phyloP scores from a whole-genome alignment of 2,329 filamentous ascomycete genomes.

The Aspergillus flavus region DNA sequence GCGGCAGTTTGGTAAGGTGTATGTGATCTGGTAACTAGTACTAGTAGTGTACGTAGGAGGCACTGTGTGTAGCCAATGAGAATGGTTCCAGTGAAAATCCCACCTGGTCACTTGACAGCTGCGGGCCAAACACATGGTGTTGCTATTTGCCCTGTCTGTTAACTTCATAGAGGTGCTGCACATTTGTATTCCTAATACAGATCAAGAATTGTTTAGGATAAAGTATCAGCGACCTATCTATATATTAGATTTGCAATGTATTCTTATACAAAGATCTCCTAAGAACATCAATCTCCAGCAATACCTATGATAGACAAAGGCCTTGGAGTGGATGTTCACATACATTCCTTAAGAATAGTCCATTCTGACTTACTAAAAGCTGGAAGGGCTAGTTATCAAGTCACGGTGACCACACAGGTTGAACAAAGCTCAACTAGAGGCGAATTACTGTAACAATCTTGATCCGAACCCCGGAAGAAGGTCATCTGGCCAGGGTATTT shows the following conservation, averaged over 20 bases:
- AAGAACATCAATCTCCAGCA: neutral
- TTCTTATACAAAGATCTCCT: neutral
- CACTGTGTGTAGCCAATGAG: conserved; percentile 28
- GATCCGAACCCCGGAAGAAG: conserved; percentile 13
- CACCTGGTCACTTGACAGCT: conserved; percentile 43
- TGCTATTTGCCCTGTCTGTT: conserved; percentile 9
- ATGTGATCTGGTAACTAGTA: conserved; percentile 14
- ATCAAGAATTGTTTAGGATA: neutral
- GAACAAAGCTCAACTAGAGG: neutral
- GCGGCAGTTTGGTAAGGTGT: conserved; percentile 8
- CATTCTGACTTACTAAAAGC: neutral
- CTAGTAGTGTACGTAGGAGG: conserved; percentile 13
- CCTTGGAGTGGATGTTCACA: neutral
- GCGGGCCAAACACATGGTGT: conserved; percentile 21
- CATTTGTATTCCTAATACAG: neutral
- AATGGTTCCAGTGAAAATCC: conserved; percentile 36
- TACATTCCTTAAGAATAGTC: neutral
- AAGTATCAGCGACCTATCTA: neutral
- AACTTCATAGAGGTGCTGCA: neutral
- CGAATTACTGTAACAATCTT: neutral
- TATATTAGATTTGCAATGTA: neutral
- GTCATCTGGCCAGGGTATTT: conserved; percentile 19
- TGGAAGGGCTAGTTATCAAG: neutral
- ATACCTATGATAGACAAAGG: neutral
- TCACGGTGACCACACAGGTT: neutral